phyloP scores from a whole-genome alignment of 331 rosid species.

The Pyracantha coccinea region DNA sequence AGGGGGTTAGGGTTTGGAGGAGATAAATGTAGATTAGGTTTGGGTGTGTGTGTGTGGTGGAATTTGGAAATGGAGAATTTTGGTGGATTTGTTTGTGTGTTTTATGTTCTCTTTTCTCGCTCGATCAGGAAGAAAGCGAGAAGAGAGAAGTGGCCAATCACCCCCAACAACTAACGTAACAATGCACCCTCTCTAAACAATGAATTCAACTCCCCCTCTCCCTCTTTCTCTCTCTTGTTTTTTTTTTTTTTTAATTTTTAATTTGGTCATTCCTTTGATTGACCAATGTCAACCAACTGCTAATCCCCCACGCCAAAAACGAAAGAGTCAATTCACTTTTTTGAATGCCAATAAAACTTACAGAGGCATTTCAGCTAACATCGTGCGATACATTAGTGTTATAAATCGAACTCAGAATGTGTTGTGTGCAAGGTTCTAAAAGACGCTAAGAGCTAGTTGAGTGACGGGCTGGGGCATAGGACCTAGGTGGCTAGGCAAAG shows the following conservation, averaged over 20 bases:
- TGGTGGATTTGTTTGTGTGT: background rate
- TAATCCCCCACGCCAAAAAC: no score
- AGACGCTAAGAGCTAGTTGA: no score
- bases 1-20: background rate
- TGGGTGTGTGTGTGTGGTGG: background rate
- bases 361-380: fast-evolving
- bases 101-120: conserved; percentile 4
- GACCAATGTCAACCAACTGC: no score
- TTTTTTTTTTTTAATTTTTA: no score
- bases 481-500: no score
- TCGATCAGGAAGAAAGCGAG: conserved; percentile 9
- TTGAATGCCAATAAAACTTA: fast-evolving
- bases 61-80: background rate
- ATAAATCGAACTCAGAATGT: no score
- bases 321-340: no score
- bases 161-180: background rate
- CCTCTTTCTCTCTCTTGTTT: no score
- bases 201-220: background rate
- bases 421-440: no score
- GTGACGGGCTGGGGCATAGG: no score
- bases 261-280: no score
- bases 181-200: background rate
- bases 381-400: no score
- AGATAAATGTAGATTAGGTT: background rate
- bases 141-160: background rate